Evolutionary conservation across 2,329 filamentous ascomycete species (phyloP).

Genomic region (Pseudogymnoascus sp.): DNA sequence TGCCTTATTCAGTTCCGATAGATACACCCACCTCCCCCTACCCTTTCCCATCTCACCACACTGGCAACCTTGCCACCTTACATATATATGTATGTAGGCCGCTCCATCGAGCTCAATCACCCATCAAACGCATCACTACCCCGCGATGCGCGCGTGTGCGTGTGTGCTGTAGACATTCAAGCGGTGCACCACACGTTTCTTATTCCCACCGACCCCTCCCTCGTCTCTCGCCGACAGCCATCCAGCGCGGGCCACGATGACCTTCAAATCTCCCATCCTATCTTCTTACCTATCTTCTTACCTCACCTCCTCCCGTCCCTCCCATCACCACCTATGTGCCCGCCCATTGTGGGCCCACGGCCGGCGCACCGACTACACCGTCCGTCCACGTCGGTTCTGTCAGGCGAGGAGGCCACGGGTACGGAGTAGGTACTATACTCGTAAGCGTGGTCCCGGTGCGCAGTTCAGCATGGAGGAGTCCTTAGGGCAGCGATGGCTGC

Average conservation of each 20-base stretch:
- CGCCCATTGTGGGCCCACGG: background rate
- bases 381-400: background rate
- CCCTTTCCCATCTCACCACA: background rate
- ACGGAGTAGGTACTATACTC: background rate
- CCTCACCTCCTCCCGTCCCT: background rate
- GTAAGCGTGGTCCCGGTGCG: background rate
- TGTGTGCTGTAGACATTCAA: background rate
- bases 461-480: background rate
- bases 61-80: background rate
- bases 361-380: background rate
- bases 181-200: background rate
- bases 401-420: background rate
- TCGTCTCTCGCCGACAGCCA: background rate
- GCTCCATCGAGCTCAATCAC: background rate
- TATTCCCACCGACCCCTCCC: background rate
- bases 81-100: background rate
- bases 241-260: background rate
- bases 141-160: background rate
- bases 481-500: background rate
- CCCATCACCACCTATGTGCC: background rate
- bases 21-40: background rate
- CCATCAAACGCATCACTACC: background rate
- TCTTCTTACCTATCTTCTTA: background rate
- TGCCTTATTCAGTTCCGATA: background rate
- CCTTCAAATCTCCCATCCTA: background rate